Conservation (phyloP, 148 eudicot species). For the Vaccinium macrocarpon region DNA sequence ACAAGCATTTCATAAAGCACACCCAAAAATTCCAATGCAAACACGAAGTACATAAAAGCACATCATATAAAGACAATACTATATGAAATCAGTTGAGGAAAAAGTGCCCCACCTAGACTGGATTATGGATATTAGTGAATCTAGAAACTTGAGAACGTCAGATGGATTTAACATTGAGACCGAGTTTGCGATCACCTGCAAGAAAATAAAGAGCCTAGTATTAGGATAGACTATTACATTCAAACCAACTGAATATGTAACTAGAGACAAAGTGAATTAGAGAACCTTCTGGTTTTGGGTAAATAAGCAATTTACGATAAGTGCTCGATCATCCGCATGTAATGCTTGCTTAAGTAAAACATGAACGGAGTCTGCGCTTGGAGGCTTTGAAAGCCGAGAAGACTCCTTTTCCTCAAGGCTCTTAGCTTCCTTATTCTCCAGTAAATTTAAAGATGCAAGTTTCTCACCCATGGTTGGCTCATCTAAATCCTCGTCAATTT, state of each 20-base stretch:
- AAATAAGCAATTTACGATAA: slow-evolving; percentile 68
- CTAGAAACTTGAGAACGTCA: slow-evolving; percentile 75
- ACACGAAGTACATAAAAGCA: background rate
- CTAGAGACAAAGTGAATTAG: background rate
- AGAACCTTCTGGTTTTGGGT: slow-evolving; percentile 84
- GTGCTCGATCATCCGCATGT: slow-evolving; percentile 81
- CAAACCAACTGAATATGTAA: background rate
- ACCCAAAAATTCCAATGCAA: background rate
- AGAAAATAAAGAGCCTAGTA: slow-evolving; percentile 6
- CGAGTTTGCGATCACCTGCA: slow-evolving; percentile 80
- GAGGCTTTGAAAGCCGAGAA: slow-evolving; percentile 44
- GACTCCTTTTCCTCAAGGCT: slow-evolving; percentile 38
- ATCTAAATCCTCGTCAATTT: slow-evolving; percentile 46
- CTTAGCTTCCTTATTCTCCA: slow-evolving; percentile 27
- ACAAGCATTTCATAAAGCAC: background rate
- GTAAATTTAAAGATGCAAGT: slow-evolving; percentile 62
- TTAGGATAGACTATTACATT: background rate
- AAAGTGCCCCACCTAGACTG: slow-evolving; percentile 58
- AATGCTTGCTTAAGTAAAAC: slow-evolving; percentile 86
- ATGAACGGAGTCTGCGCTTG: slow-evolving; percentile 89
- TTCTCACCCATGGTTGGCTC: slow-evolving; percentile 98
- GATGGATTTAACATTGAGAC: slow-evolving; percentile 61
- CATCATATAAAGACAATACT: background rate
- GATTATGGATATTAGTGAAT: slow-evolving; percentile 62
- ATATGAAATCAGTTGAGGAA: slow-evolving; percentile 2